These are phyloP conservation scores for Microstroma glucosiphilum DNA, from an alignment of 1,284 basidiomycete genomes.

Conservation along the genomic window DNA sequence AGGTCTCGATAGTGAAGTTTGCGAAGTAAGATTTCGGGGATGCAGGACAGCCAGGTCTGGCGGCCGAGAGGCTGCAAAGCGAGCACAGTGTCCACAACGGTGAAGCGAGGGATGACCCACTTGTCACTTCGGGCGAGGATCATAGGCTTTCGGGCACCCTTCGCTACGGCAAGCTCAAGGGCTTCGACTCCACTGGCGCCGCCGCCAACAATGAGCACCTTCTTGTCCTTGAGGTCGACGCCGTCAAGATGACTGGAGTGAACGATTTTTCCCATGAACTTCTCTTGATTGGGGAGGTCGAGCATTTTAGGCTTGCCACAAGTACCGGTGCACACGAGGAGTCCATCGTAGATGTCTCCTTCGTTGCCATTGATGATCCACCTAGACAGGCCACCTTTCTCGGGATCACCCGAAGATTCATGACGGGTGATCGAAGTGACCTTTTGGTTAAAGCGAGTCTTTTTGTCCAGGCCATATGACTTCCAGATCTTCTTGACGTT, in stretches of 20 bases:
- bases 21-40: constrained; percentile 58
- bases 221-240: constrained; percentile 54
- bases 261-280: constrained; percentile 56
- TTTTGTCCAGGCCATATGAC: constrained; percentile 57
- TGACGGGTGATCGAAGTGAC: constrained; percentile 44
- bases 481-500: constrained; percentile 59
- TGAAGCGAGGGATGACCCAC: constrained; percentile 49
- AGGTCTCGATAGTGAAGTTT: constrained; percentile 59
- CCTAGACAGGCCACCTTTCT: constrained; percentile 52
- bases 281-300: constrained; percentile 55
- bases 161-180: constrained; percentile 54
- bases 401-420: constrained; percentile 44
- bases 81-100: constrained; percentile 58
- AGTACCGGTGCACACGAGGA: constrained; percentile 59
- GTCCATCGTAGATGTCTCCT: constrained; percentile 58
- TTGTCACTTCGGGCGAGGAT: constrained; percentile 55
- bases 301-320: constrained; percentile 59
- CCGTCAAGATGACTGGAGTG: constrained; percentile 60
- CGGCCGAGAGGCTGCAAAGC: constrained; percentile 61
- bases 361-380: constrained; percentile 57
- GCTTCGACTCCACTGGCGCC: constrained; percentile 63
- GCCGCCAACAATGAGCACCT: constrained; percentile 55
- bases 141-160: constrained; percentile 55
- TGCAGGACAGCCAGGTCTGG: constrained; percentile 32
- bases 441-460: constrained; percentile 56